These are phyloP conservation scores for Musa balbisiana DNA, from an alignment of 202 grass and related monocot genomes.

Conservation along the genomic window DNA sequence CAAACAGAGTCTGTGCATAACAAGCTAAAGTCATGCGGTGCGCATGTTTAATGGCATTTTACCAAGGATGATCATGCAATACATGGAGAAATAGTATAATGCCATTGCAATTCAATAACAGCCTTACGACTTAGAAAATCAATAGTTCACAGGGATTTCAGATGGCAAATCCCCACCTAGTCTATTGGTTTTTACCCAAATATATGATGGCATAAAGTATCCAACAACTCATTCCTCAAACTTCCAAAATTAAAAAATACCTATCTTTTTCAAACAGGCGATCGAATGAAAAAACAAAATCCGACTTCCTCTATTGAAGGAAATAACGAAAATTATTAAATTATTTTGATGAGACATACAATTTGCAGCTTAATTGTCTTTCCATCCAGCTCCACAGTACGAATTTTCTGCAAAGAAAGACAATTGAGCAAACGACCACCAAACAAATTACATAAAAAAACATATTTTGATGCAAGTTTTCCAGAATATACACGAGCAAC, in stretches of 20 bases:
- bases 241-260: not conserved
- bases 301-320: not conserved
- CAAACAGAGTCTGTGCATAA: not conserved
- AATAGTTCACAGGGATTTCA: too few species aligned
- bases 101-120: too few species aligned
- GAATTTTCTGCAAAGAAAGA: constrained; percentile 62
- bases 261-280: too few species aligned
- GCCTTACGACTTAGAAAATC: too few species aligned
- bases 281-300: not conserved
- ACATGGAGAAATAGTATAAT: too few species aligned
- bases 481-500: constrained; percentile 22
- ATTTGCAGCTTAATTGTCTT: constrained; percentile 89
- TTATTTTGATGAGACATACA: constrained; percentile 33
- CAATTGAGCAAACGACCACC: constrained; percentile 7
- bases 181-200: too few species aligned
- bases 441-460: not conserved
- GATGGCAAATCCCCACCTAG: too few species aligned
- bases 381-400: constrained; percentile 68
- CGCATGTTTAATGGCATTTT: too few species aligned
- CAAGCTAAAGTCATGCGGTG: not conserved
- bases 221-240: not conserved
- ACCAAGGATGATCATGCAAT: too few species aligned
- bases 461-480: constrained; percentile 1
- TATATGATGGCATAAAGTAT: not conserved
- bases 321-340: not conserved